phyloP scores from a whole-genome alignment of 2,329 filamentous ascomycete genomes.

The Neonectria neomacrospora region DNA sequence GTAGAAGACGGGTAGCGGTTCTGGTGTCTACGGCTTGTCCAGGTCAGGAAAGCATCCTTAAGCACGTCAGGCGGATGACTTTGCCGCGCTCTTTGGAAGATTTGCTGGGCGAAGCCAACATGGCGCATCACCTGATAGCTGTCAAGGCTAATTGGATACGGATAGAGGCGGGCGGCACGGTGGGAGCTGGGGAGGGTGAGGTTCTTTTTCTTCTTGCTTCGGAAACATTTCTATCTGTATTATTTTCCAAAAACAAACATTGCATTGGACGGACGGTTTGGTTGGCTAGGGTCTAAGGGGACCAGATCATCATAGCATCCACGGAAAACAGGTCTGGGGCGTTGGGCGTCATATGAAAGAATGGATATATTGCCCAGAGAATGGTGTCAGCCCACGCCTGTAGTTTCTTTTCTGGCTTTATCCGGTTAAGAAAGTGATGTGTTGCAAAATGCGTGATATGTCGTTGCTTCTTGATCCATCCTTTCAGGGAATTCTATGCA shows the following conservation, averaged over 20 bases:
- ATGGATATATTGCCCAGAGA: conserved; percentile 36
- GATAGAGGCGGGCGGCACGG: conserved; percentile 40
- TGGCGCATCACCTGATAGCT: conserved; percentile 18
- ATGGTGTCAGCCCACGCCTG: neutral
- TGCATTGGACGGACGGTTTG: conserved; percentile 43
- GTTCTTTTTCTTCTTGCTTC: conserved; percentile 9
- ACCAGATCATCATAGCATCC: conserved; percentile 44
- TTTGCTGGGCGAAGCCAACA: conserved; percentile 8
- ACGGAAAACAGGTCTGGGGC: conserved; percentile 44
- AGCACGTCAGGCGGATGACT: neutral
- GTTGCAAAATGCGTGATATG: conserved; percentile 17
- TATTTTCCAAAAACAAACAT: conserved; percentile 40
- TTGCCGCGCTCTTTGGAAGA: conserved; percentile 1
- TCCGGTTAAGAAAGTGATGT: neutral
- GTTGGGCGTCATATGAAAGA: conserved; percentile 44
- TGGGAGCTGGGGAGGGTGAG: conserved; percentile 24
- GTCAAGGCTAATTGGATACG: conserved; percentile 39
- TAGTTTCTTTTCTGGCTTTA: neutral
- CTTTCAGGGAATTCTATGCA: conserved; percentile 5
- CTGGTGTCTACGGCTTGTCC: neutral
- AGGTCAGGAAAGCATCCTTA: neutral
- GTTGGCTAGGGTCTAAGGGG: conserved; percentile 42
- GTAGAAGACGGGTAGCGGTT: conserved; percentile 7
- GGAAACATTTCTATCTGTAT: conserved; percentile 37
- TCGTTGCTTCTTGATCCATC: conserved; percentile 10